Conservation (phyloP, 139 green algal species). For the Auxenochlorella pyrenoidosa region DNA sequence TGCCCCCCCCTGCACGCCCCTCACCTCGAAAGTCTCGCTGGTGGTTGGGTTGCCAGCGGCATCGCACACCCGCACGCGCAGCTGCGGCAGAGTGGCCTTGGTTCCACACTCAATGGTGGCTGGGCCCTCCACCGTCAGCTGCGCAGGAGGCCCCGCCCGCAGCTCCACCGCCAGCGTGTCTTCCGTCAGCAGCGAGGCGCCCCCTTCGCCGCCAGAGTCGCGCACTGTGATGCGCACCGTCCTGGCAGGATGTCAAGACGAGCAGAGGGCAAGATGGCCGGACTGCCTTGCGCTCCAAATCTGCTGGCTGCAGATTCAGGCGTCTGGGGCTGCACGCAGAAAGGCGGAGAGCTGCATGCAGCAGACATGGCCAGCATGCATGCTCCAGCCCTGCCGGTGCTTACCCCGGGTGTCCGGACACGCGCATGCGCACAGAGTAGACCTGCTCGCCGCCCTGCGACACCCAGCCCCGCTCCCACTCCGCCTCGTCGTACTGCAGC, state of each 20-base stretch:
- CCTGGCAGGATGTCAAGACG: neutral
- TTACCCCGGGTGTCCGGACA: slow-evolving; percentile 42
- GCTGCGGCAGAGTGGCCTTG: slow-evolving; percentile 43
- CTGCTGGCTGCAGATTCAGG: too few species aligned
- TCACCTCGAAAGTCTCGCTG: slow-evolving; percentile 54
- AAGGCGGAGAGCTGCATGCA: neutral
- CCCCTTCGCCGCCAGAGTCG: slow-evolving; percentile 42
- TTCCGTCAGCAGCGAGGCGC: slow-evolving; percentile 41
- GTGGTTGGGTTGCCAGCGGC: slow-evolving; percentile 56
- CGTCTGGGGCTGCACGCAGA: neutral
- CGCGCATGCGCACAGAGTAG: slow-evolving; percentile 49
- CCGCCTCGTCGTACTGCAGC: slow-evolving; percentile 40
- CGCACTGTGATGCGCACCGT: slow-evolving; percentile 34
- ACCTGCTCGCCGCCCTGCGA: slow-evolving; percentile 50
- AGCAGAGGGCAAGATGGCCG: neutral
- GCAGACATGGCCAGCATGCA: neutral
- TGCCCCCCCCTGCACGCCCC: neutral
- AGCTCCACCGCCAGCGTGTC: slow-evolving; percentile 65
- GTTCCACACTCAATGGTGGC: slow-evolving; percentile 52
- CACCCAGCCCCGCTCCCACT: slow-evolving; percentile 53
- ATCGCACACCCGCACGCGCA: slow-evolving; percentile 58
- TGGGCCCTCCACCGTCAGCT: slow-evolving; percentile 58
- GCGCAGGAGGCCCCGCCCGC: slow-evolving; percentile 46
- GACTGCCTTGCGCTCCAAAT: too few species aligned
- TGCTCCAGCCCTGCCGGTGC: neutral